phyloP scores from a whole-genome alignment of 2,329 filamentous ascomycete genomes.

The Aureobasidium melanogenum region DNA sequence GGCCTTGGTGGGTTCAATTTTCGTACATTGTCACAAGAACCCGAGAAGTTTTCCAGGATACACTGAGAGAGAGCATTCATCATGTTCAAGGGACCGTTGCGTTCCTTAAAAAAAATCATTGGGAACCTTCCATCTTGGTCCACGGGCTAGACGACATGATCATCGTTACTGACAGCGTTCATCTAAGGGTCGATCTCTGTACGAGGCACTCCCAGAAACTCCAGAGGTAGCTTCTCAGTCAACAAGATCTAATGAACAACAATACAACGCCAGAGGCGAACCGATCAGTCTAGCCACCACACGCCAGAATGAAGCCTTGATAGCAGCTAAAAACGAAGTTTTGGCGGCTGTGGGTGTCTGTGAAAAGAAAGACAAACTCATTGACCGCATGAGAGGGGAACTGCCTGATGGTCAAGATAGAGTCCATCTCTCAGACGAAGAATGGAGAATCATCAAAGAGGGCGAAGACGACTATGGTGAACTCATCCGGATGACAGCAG shows the following conservation, averaged over 20 bases:
- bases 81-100: too few relatives aligned
- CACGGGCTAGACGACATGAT: background rate
- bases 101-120: too few relatives aligned
- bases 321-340: constrained; percentile 40
- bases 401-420: background rate
- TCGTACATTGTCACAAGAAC: background rate
- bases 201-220: constrained; percentile 18
- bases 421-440: background rate
- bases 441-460: constrained; percentile 9
- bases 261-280: constrained; percentile 37
- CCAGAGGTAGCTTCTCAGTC: background rate
- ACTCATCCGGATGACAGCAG: constrained; percentile 4
- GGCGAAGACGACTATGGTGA: constrained; percentile 15
- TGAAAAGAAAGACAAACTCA: constrained; percentile 26
- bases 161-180: background rate
- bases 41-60: background rate
- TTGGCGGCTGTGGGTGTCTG: constrained; percentile 40
- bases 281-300: constrained; percentile 34
- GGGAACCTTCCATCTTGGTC: background rate
- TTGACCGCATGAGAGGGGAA: background rate
- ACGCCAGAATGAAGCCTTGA: constrained; percentile 30
- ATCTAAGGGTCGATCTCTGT: constrained; percentile 33
- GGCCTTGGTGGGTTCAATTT: constrained; percentile 18
- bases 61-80: too few relatives aligned
- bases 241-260: constrained; percentile 24